phyloP scores from a whole-genome alignment of 1,284 basidiomycete genomes.

The Taiwanofungus camphoratus region DNA sequence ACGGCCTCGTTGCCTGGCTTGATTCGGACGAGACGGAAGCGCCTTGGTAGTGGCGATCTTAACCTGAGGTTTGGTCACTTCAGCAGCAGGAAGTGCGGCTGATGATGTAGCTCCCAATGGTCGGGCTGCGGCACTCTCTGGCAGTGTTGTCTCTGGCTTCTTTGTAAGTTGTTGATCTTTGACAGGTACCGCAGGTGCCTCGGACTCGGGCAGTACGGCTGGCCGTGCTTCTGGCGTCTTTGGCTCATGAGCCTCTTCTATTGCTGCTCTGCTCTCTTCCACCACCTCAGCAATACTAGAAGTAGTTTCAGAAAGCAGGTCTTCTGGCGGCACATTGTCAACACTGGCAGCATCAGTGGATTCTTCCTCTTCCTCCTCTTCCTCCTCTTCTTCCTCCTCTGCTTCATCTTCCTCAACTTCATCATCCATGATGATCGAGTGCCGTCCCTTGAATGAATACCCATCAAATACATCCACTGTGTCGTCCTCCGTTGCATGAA shows the following conservation, averaged over 20 bases:
- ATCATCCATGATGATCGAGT: slow-evolving; percentile 71
- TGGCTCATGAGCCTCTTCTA: slow-evolving; percentile 45
- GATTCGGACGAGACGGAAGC: slow-evolving; percentile 20
- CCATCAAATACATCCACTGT: slow-evolving; percentile 77
- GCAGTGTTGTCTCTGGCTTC: slow-evolving; percentile 3
- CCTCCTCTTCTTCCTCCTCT: slow-evolving; percentile 33
- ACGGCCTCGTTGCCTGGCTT: slow-evolving; percentile 32
- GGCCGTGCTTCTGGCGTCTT: slow-evolving; percentile 70
- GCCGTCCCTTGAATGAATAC: slow-evolving; percentile 82
- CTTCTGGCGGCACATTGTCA: slow-evolving; percentile 21
- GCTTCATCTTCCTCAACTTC: slow-evolving; percentile 53
- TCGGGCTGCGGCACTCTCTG: not conserved
- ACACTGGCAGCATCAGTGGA: slow-evolving; percentile 20
- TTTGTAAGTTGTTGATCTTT: slow-evolving; percentile 4
- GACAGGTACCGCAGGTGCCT: slow-evolving; percentile 14
- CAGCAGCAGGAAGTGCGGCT: slow-evolving; percentile 1
- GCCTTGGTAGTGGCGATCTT: slow-evolving; percentile 26
- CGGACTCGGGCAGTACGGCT: slow-evolving; percentile 34
- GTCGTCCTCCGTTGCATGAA: slow-evolving; percentile 47
- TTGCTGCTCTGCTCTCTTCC: slow-evolving; percentile 9
- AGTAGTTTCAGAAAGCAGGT: slow-evolving; percentile 9
- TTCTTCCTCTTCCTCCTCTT: slow-evolving; percentile 21
- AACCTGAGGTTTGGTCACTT: slow-evolving; percentile 7
- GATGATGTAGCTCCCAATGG: not conserved
- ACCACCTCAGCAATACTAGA: slow-evolving; percentile 23